Conservation (phyloP, 805 yeast genomes). For the Starmerella davenportii region DNA sequence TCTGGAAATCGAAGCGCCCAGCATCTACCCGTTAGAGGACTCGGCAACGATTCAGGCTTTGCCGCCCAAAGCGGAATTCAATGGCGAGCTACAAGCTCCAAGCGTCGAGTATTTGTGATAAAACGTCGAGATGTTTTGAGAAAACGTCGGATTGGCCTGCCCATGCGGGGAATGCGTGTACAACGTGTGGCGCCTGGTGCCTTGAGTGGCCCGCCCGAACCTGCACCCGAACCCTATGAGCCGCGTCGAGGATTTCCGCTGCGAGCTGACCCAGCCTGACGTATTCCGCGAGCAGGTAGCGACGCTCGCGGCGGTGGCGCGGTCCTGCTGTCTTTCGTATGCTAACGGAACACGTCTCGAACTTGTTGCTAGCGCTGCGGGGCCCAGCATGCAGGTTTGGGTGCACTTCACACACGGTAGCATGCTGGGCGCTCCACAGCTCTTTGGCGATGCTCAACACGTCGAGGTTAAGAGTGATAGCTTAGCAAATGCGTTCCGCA, state of each 20-base stretch:
- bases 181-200: background rate
- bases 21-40: background rate
- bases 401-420: conserved; percentile 10
- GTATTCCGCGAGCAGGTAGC: conserved; percentile 11
- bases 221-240: conserved; percentile 1
- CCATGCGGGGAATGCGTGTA: background rate
- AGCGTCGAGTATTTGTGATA: background rate
- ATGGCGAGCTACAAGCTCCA: background rate
- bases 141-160: background rate
- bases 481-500: conserved; percentile 29
- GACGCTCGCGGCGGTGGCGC: conserved; percentile 8
- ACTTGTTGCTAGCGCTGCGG: background rate
- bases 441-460: background rate
- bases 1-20: background rate
- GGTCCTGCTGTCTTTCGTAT: conserved; percentile 4
- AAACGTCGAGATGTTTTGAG: background rate
- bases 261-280: conserved; percentile 9
- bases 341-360: background rate
- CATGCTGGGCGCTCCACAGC: conserved; percentile 5
- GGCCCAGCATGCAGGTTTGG: conserved; percentile 12
- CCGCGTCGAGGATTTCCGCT: conserved; percentile 10
- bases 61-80: background rate
- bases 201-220: background rate
- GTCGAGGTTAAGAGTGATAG: conserved; percentile 16
- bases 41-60: background rate